A percentile compares a stretch with the other conserved stretches of the same genome.
These are phyloP conservation scores for Eimeria sp. DNA, from an alignment of 169 alveolate genomes.

Conservation along the genomic window DNA sequence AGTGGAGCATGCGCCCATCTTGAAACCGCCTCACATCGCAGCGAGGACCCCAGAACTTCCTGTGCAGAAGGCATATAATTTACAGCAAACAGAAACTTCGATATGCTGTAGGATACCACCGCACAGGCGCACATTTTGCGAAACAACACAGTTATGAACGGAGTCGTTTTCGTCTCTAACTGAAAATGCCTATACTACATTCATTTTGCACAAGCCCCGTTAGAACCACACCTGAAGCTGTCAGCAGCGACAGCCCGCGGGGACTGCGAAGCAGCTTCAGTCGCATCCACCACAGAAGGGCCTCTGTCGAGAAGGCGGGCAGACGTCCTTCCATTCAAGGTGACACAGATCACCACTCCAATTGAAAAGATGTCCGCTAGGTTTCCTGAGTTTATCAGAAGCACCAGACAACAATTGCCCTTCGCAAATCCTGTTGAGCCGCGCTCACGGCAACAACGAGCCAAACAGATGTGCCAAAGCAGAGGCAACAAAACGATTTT, in stretches of 20 bases:
- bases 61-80: not conserved
- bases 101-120: not conserved
- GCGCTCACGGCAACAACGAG: not conserved
- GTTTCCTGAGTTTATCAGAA: conserved; percentile 25
- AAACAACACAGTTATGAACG: not conserved
- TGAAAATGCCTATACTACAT: not conserved
- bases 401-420: not conserved
- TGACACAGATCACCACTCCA: conserved; percentile 55
- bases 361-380: conserved; percentile 15
- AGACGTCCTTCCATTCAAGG: conserved; percentile 65
- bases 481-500: not conserved
- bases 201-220: not conserved
- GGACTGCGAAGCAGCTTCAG: conserved; percentile 48
- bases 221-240: conserved; percentile 66
- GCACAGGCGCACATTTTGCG: not conserved
- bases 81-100: not conserved
- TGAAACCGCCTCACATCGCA: conserved; percentile 81
- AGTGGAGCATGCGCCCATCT: conserved; percentile 75
- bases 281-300: conserved; percentile 67
- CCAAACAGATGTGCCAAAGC: not conserved
- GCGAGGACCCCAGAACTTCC: conserved; percentile 82
- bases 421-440: not conserved
- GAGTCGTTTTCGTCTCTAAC: not conserved
- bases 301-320: conserved; percentile 79
- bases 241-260: conserved; percentile 75